Evolutionary conservation across 805 yeast genomes (phyloP), one percentile per base, ranked within the genome.

Genomic region (Saccharomycopsis sp.): DNA sequence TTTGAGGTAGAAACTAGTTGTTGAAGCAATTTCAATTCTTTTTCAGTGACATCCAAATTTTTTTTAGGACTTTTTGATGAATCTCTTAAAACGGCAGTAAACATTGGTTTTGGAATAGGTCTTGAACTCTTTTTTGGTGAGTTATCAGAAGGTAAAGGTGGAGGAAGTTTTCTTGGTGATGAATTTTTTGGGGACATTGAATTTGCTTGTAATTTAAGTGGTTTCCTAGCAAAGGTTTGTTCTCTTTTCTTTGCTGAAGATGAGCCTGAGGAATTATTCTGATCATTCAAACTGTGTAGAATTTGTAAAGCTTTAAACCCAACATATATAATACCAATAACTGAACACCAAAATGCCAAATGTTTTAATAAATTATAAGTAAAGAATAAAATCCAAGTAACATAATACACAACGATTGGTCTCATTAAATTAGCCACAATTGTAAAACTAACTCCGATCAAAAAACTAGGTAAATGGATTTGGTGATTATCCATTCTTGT

Each of bases 391-490:
- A 35, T 13, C 4, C 30, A n/a, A 10, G n/a, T 17, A 5, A 43
- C 21, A 27, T 40, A 40, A 21, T 35, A 29, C 2, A 25, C 12
- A 10, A 43, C 26, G 12, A 39, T 21, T 1, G 46, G 46, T 26
- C 29, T 30, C 12, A 40, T 12, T 8, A 36, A 13, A 14, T 35
- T 17, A 12, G 21, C n/a, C 4, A 37, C 17, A 14, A 9, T 36
- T 4, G 39, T 27, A 5, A 23, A 14, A 8, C 28, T 23, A 8
- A 40, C 29, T 6, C 46, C 46, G 32, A 25, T 20, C 12, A 39
- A 18, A 31, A 43, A 43, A 32, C 46, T 43, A 17, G 21, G 46
- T 5, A 35, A 13, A 34, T 43, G 46, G 5, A 43, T n/a, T 21
- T 35, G 35, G n/a, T n/a, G n/a, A 13, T 17, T 21, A 15, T 32